Percentiles rank a stretch among this genome's conserved stretches.
Conservation (phyloP, 1,284 basidiomycete genomes). For the Cerrena zonata region DNA sequence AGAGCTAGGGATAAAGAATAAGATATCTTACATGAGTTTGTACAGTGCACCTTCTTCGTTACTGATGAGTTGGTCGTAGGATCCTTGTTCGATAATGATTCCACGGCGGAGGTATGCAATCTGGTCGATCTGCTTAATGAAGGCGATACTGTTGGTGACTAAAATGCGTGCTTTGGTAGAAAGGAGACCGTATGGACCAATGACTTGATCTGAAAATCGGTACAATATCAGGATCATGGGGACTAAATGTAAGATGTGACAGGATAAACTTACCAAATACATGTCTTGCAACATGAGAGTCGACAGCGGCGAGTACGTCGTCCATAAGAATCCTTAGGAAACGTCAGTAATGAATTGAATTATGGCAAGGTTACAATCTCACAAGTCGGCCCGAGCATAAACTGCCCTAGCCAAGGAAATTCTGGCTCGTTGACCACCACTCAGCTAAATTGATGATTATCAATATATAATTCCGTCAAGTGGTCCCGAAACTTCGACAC, state of each 20-base stretch:
- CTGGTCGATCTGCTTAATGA: constrained; percentile 76
- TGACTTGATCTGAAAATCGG: constrained; percentile 63
- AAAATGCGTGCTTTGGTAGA: constrained; percentile 81
- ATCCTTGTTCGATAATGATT: constrained; percentile 76
- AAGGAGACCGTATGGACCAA: constrained; percentile 84
- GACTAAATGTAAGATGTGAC: too few species aligned
- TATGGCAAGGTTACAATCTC: constrained; percentile 19
- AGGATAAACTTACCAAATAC: constrained; percentile 44
- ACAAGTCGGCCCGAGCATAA: constrained; percentile 40
- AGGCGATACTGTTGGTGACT: constrained; percentile 85
- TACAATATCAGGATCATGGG: too few species aligned
- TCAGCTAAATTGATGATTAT: constrained; percentile 26
- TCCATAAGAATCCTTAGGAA: constrained; percentile 40
- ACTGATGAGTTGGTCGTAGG: constrained; percentile 60
- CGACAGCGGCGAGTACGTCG: constrained; percentile 53
- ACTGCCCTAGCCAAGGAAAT: constrained; percentile 44
- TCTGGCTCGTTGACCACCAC: constrained; percentile 68
- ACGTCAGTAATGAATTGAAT: constrained; percentile 16
- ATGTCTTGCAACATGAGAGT: constrained; percentile 41
- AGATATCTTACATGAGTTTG: constrained; percentile 70
- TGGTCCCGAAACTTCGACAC: constrained; percentile 13
- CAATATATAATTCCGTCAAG: neutral
- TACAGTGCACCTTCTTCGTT: constrained; percentile 67
- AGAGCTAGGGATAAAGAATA: neutral
- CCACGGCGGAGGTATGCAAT: constrained; percentile 79